phyloP scores from a whole-genome alignment of 176 grass and related monocot genomes.

The Eragrostis nindensis region DNA sequence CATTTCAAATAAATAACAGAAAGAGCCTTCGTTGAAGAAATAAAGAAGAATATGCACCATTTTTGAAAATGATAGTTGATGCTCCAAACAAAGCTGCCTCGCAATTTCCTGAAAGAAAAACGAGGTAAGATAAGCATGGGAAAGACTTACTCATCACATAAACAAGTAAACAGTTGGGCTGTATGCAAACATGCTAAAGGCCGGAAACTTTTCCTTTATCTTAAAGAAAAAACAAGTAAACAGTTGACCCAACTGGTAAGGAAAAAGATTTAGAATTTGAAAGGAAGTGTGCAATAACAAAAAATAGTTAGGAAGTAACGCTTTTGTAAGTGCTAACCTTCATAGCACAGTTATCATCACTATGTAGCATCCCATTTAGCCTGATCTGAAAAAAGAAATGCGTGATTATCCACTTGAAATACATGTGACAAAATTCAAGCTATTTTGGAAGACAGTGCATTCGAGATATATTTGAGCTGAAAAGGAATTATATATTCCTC shows the following conservation, averaged over 20 bases:
- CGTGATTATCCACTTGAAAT: slow-evolving; percentile 11
- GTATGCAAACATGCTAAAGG: too few relatives aligned
- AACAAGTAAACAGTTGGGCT: slow-evolving; percentile 9
- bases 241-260: slow-evolving; percentile 5
- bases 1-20: slow-evolving; percentile 13
- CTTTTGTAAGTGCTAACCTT: slow-evolving; percentile 53
- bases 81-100: slow-evolving; percentile 86
- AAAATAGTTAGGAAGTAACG: neutral
- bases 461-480: neutral
- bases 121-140: neutral
- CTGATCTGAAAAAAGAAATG: slow-evolving; percentile 70
- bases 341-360: slow-evolving; percentile 74
- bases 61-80: slow-evolving; percentile 93
- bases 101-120: slow-evolving; percentile 84
- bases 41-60: slow-evolving; percentile 57
- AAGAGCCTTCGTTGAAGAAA: neutral
- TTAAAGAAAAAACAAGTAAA: slow-evolving; percentile 26
- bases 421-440: neutral
- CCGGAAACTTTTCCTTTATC: too few relatives aligned
- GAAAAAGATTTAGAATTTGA: slow-evolving; percentile 1
- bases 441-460: neutral
- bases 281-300: neutral
- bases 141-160: neutral
- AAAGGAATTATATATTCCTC: neutral
- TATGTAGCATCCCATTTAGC: slow-evolving; percentile 88